These are phyloP conservation scores for Mentha longifolia DNA, from an alignment of 257 asterid genomes.

Conservation along the genomic window DNA sequence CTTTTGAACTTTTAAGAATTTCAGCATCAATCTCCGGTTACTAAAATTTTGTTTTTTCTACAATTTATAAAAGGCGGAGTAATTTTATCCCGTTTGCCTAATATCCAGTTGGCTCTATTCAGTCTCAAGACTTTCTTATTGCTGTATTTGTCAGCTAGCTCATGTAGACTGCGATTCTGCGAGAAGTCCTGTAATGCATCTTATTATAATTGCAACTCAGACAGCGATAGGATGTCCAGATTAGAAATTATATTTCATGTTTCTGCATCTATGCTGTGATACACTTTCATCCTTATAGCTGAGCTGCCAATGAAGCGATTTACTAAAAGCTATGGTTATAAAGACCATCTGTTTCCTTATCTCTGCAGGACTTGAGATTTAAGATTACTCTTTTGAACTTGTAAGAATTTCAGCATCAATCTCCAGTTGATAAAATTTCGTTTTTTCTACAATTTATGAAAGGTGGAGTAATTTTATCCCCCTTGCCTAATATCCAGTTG, in stretches of 20 bases:
- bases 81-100: constrained; percentile 1
- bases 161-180: background rate
- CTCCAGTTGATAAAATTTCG: background rate
- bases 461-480: background rate
- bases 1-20: constrained; percentile 3
- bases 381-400: constrained; percentile 9
- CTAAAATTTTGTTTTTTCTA: constrained; percentile 1
- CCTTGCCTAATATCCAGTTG: background rate
- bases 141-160: constrained; percentile 3
- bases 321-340: background rate
- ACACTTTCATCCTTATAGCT: background rate
- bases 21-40: constrained; percentile 14
- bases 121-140: constrained; percentile 5
- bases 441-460: background rate
- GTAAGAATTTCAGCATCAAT: constrained; percentile 18
- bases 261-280: background rate
- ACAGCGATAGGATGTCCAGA: background rate
- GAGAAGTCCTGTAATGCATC: background rate
- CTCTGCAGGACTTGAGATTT: background rate
- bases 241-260: background rate
- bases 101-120: background rate
- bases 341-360: background rate
- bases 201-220: background rate
- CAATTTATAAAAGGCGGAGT: background rate
- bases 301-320: constrained; percentile 14